phyloP scores from a whole-genome alignment of 1,284 basidiomycete species.

The Gastroboletus turbinatus region DNA sequence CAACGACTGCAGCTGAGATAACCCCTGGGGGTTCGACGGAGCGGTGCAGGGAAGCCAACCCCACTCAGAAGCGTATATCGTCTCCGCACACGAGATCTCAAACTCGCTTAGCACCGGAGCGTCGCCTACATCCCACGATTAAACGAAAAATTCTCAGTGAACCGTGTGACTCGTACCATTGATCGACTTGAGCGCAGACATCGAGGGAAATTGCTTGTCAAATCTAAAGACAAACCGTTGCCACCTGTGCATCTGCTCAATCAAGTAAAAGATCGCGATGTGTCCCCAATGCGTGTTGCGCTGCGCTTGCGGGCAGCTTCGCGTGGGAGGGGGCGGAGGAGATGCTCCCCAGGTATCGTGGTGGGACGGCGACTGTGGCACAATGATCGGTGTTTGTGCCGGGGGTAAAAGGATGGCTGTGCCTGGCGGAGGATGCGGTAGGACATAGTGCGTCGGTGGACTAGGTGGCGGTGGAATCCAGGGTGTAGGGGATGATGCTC shows the following conservation, averaged over 20 bases:
- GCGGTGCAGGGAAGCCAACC: constrained; percentile 63
- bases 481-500: constrained; percentile 37
- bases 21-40: constrained; percentile 36
- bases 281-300: constrained; percentile 70
- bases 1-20: constrained; percentile 50
- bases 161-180: constrained; percentile 46
- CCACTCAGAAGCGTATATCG: constrained; percentile 62
- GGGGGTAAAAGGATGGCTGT: constrained; percentile 37
- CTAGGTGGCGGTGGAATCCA: constrained; percentile 41
- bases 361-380: constrained; percentile 37
- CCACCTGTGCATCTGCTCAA: constrained; percentile 78
- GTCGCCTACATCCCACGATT: constrained; percentile 44
- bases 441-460: constrained; percentile 37
- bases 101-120: constrained; percentile 73
- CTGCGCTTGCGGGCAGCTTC: constrained; percentile 32
- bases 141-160: not conserved
- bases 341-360: constrained; percentile 32
- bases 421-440: constrained; percentile 39
- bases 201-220: constrained; percentile 69
- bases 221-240: constrained; percentile 75
- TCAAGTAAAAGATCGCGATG: constrained; percentile 72
- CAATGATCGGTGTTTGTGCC: constrained; percentile 38
- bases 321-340: constrained; percentile 28
- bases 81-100: constrained; percentile 69
- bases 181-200: constrained; percentile 66